Conservation (phyloP, 2,329 filamentous ascomycete genomes). For the Alternaria conjuncta region DNA sequence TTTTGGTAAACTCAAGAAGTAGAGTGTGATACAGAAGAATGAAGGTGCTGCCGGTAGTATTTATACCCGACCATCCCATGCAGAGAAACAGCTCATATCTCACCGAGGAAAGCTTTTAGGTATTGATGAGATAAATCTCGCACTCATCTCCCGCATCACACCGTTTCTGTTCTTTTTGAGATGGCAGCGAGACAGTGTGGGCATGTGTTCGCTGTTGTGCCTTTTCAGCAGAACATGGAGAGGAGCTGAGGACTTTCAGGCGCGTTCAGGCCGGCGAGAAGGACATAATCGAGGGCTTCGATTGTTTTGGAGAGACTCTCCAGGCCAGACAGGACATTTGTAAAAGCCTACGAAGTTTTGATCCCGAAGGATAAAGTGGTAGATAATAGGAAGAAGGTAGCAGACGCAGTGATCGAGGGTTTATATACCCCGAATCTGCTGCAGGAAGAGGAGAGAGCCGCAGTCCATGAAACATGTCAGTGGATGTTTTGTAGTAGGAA, state of each 20-base stretch:
- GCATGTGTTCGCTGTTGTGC: neutral
- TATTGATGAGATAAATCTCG: neutral
- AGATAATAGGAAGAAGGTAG: neutral
- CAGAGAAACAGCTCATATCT: neutral
- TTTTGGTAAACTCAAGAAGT: no score
- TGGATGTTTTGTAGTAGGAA: neutral
- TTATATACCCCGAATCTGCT: neutral
- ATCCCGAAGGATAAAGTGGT: no score
- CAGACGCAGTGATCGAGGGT: neutral
- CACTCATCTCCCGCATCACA: neutral
- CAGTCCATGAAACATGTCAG: neutral
- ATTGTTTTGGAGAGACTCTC: neutral
- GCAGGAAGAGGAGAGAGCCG: neutral
- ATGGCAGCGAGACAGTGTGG: neutral
- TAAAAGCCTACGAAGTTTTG: no score
- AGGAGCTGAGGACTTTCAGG: accelerated
- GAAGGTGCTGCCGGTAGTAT: neutral
- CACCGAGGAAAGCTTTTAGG: neutral
- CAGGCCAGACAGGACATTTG: neutral
- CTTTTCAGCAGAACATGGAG: neutral
- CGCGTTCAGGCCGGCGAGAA: neutral
- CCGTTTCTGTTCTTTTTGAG: neutral
- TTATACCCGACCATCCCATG: neutral
- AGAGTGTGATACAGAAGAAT: neutral
- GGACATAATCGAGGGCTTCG: no score